phyloP scores from a whole-genome alignment of 2,329 filamentous ascomycete species.

The Talaromyces sp. region DNA sequence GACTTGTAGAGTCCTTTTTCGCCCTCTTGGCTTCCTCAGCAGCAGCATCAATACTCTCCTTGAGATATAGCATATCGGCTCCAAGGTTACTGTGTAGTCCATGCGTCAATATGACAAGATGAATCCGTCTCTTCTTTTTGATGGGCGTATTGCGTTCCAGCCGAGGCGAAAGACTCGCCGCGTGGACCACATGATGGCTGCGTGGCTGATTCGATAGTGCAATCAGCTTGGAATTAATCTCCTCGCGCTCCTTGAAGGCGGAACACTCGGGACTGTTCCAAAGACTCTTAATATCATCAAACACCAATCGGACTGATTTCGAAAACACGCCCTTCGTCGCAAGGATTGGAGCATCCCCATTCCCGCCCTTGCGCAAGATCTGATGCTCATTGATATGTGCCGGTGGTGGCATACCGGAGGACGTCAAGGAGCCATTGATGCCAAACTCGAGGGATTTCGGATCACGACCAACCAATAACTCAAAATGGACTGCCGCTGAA shows the following conservation, averaged over 20 bases:
- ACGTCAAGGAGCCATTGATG: conserved; percentile 56
- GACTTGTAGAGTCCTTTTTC: conserved; percentile 54
- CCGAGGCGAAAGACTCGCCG: not conserved
- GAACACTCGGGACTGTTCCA: conserved; percentile 92
- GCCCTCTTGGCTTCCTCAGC: conserved; percentile 71
- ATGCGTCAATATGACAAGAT: conserved; percentile 89
- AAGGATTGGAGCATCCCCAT: conserved; percentile 59
- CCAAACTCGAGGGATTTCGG: conserved; percentile 74
- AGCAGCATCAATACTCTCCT: conserved; percentile 91
- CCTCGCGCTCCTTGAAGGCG: conserved; percentile 49
- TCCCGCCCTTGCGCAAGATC: conserved; percentile 55
- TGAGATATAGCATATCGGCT: conserved; percentile 93
- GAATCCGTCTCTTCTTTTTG: conserved; percentile 62
- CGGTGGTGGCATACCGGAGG: conserved; percentile 52
- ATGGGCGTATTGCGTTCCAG: conserved; percentile 19
- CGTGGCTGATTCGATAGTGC: conserved; percentile 23
- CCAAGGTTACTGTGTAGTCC: conserved; percentile 94
- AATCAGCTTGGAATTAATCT: conserved; percentile 43
- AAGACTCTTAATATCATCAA: conserved; percentile 83
- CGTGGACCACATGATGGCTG: conserved; percentile 18
- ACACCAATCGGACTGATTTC: conserved; percentile 70
- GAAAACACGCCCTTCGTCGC: conserved; percentile 80
- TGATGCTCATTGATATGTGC: conserved; percentile 77
- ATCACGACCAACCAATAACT: conserved; percentile 81
- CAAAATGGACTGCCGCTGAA: conserved; percentile 82